A percentile compares a stretch with the other conserved stretches of the same genome.
Conservation (phyloP, 2,329 filamentous ascomycete genomes). For the Diatrype stigma region DNA sequence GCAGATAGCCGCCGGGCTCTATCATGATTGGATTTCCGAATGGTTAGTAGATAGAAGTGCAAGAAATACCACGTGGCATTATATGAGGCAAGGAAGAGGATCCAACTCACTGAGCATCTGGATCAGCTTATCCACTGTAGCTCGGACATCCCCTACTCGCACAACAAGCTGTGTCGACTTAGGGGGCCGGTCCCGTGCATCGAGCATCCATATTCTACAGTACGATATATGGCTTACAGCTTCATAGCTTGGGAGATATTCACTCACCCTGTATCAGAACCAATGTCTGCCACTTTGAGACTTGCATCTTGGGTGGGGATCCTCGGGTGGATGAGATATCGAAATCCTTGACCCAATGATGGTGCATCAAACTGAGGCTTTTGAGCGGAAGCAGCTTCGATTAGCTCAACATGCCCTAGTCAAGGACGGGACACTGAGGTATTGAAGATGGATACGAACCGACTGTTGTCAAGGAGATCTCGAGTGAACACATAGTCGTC, state of each 20-base stretch:
- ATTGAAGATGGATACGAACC: conserved; percentile 1
- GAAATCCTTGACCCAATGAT: conserved; percentile 8
- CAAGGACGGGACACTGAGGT: not conserved
- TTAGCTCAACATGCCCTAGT: not conserved
- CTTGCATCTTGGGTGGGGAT: conserved; percentile 7
- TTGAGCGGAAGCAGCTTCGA: not conserved
- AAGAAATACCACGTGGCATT: not conserved
- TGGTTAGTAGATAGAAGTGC: not conserved
- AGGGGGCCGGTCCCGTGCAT: conserved; percentile 1
- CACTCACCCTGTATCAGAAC: conserved; percentile 14
- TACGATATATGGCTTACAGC: not conserved
- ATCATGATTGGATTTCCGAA: not conserved
- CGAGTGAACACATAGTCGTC: conserved; percentile 5
- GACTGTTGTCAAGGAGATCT: conserved; percentile 6
- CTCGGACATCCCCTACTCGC: conserved; percentile 6
- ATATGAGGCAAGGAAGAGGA: not conserved
- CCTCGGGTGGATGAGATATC: conserved; percentile 14
- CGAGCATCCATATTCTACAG: conserved; percentile 1
- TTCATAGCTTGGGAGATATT: not conserved
- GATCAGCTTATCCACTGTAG: conserved; percentile 8
- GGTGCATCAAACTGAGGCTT: conserved; percentile 11
- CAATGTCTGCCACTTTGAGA: conserved; percentile 15
- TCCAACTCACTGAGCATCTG: conserved; percentile 13
- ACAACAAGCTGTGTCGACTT: conserved; percentile 14
- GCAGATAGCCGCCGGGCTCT: conserved; percentile 17